phyloP scores from a whole-genome alignment of 306 rosid genomes.

The Cucurbita ficifolia region DNA sequence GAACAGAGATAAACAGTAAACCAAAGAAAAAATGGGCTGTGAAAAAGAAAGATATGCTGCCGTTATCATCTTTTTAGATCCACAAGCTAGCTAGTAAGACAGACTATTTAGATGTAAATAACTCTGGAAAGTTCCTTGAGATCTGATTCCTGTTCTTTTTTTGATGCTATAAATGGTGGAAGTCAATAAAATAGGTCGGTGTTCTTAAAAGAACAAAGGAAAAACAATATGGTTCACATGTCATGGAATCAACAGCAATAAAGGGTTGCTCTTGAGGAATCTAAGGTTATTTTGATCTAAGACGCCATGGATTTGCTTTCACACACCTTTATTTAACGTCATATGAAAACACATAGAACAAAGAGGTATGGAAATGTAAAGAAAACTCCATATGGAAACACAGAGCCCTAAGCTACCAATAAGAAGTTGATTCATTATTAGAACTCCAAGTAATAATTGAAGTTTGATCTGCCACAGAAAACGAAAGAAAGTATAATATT shows the following conservation, averaged over 20 bases:
- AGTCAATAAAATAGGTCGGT: neutral
- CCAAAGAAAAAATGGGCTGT: neutral
- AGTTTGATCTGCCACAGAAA: neutral
- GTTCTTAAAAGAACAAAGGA: neutral
- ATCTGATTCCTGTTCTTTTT: neutral
- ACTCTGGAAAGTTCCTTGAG: neutral
- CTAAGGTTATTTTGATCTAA: neutral
- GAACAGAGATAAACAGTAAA: neutral
- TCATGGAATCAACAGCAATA: neutral
- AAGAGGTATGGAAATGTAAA: neutral
- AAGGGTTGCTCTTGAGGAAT: neutral
- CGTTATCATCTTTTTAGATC: neutral
- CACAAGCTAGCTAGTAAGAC: neutral
- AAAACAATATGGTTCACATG: neutral
- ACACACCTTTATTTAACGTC: neutral
- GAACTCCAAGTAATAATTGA: neutral
- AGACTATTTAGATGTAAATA: neutral
- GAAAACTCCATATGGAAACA: conserved; percentile 2
- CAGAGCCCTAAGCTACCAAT: neutral
- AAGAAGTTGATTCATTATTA: neutral
- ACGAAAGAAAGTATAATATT: neutral
- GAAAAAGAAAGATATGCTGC: neutral
- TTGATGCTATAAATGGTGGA: neutral
- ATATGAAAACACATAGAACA: neutral
- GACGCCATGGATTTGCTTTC: neutral